Evolutionary conservation across 371 early-diverging fungal genomes (phyloP), one percentile per base, ranked within the genome.

Genomic region (Rhizopus microsporus): DNA sequence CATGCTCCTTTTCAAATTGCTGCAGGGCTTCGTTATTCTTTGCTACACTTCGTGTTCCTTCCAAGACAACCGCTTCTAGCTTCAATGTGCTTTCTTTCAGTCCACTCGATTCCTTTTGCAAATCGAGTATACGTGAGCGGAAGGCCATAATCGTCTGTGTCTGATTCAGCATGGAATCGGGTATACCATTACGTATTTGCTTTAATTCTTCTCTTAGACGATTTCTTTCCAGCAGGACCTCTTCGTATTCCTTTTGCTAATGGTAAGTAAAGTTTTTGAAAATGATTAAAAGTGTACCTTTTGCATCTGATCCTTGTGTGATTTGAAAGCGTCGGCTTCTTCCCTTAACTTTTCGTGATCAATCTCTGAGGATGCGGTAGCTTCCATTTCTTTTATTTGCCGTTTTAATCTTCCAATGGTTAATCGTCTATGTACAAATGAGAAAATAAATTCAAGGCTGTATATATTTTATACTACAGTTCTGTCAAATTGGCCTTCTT

Each of bases 131-230:
- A 52, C 78, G 75, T 13, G 77, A 69, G 12, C 74, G 64, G 58
- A 75, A 74, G 1, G 81, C 74, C 75, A 77, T 74, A 50, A 75
- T 73, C 7, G 75, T 74, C 48, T 80, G 75, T 17, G 77, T 74
- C 42, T 75, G 74, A 39, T 80, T 75, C 10, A 74, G 53, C 15
- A 77, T 52, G 5, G 77, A 72, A 37, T 75, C 78, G 12, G 80
- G 75, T n/a, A 80, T 80, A 17, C 72, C 75, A 23, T 74, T 75
- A 33, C 85, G 72, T 31, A 86, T 79, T 47, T 88, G 84, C 15
- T 74, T 68, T 31, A 92, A 55, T 56, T 92, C 88, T 34, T 82
- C 72, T 58, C 90, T 85, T 13, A 92, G 67, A 7, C 73, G 62
- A 51, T 90, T 68, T 74, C 83, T 86, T 60, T 74, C 76, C 43